phyloP scores from a whole-genome alignment of 2,329 filamentous ascomycete species.

The Sporothrix pseudoabietina region DNA sequence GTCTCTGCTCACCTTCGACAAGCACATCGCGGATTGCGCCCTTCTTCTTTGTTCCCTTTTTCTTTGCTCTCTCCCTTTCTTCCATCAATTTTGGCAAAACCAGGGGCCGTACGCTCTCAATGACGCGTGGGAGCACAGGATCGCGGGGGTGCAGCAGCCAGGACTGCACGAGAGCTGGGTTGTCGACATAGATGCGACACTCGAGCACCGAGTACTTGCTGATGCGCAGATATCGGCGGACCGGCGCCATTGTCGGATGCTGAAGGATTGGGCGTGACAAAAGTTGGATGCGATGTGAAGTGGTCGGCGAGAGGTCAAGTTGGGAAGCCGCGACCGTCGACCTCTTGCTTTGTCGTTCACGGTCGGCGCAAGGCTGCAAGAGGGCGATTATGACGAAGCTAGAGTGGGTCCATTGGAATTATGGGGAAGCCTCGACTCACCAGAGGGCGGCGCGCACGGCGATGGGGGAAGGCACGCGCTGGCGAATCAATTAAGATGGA shows the following conservation, averaged over 20 bases:
- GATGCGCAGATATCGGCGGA: constrained; percentile 87
- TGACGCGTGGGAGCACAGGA: constrained; percentile 77
- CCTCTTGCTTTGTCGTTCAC: background rate
- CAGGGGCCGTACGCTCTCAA: constrained; percentile 79
- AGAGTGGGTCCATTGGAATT: constrained; percentile 14
- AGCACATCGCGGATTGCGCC: constrained; percentile 84
- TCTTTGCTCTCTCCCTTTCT: constrained; percentile 69
- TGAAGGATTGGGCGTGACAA: background rate
- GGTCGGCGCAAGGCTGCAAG: background rate
- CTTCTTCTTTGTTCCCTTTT: constrained; percentile 71
- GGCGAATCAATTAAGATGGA: background rate
- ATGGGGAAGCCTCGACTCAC: background rate
- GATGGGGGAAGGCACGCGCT: background rate
- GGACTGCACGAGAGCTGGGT: constrained; percentile 76
- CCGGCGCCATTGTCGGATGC: constrained; percentile 69
- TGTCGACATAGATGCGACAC: constrained; percentile 93
- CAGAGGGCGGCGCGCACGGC: background rate
- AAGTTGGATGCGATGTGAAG: too few species aligned
- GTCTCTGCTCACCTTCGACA: constrained; percentile 61
- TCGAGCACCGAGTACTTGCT: constrained; percentile 94
- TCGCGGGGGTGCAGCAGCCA: constrained; percentile 81
- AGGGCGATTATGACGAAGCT: constrained; percentile 15
- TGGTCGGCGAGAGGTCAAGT: background rate
- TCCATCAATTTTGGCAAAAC: constrained; percentile 90
- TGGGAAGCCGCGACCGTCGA: background rate